Conservation (phyloP, 495 filamentous ascomycete species). For the Podospora bellae-mahoneyi region DNA sequence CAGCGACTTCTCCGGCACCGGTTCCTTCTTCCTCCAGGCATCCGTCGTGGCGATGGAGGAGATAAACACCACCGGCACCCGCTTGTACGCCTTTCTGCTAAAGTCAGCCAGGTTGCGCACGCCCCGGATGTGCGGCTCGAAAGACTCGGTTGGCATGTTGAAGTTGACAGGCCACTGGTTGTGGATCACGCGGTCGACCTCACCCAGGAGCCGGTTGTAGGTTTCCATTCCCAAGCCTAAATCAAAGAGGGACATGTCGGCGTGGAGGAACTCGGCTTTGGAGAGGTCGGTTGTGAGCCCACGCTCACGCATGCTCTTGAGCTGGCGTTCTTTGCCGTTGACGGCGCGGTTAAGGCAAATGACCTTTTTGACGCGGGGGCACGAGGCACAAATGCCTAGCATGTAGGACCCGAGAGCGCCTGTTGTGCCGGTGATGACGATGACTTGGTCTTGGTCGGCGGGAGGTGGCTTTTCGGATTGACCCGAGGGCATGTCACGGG, state of each 20-base stretch:
- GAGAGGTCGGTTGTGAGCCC: constrained; percentile 36
- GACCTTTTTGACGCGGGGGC: constrained; percentile 45
- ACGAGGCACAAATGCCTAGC: constrained; percentile 41
- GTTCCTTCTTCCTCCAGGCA: constrained; percentile 29
- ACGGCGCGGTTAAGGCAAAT: constrained; percentile 54
- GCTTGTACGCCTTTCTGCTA: constrained; percentile 37
- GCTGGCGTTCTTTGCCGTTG: constrained; percentile 39
- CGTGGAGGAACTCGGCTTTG: constrained; percentile 49
- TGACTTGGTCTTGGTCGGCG: constrained; percentile 36
- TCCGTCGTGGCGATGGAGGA: constrained; percentile 52
- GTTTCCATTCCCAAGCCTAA: constrained; percentile 43
- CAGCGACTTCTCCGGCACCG: constrained; percentile 46
- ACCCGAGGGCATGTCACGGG: constrained; percentile 28
- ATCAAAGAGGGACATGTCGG: constrained; percentile 43
- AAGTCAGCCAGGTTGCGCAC: constrained; percentile 55
- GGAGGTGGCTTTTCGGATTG: constrained; percentile 33
- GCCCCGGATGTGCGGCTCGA: constrained; percentile 53
- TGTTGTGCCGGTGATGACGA: constrained; percentile 59
- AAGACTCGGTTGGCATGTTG: constrained; percentile 53
- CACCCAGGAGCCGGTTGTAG: constrained; percentile 38
- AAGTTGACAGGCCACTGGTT: constrained; percentile 65
- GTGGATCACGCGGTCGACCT: constrained; percentile 54
- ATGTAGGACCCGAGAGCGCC: constrained; percentile 59
- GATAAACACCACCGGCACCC: constrained; percentile 53
- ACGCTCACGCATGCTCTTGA: constrained; percentile 29